A percentile compares a stretch with the other conserved stretches of the same genome.
Conservation (phyloP, 1,284 basidiomycete genomes). For the Sporisorium scitamineum region DNA sequence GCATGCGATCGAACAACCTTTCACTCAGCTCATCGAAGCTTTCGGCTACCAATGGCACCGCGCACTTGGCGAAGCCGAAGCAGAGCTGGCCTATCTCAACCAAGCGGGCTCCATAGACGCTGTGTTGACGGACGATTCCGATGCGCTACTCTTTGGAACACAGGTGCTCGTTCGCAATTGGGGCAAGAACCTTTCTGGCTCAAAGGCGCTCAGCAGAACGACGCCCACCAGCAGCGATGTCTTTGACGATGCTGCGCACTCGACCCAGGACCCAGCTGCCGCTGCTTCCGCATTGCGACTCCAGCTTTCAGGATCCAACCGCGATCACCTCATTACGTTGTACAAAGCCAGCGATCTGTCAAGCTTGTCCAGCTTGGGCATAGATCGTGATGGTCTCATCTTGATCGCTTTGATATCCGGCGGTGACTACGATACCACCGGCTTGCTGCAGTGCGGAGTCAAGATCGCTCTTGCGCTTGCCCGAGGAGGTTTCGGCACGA, state of each 20-base stretch:
- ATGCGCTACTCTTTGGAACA: slow-evolving; percentile 91
- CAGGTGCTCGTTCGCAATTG: slow-evolving; percentile 80
- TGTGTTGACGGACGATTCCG: slow-evolving; percentile 91
- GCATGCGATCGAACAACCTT: slow-evolving; percentile 58
- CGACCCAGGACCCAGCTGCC: not conserved
- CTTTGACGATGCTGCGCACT: slow-evolving; percentile 7
- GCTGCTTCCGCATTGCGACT: not conserved
- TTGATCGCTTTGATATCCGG: slow-evolving; percentile 87
- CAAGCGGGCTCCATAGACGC: slow-evolving; percentile 85
- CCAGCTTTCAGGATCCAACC: slow-evolving; percentile 28
- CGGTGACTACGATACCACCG: slow-evolving; percentile 82
- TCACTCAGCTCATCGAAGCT: slow-evolving; percentile 78
- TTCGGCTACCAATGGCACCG: slow-evolving; percentile 79
- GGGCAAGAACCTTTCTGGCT: slow-evolving; percentile 43
- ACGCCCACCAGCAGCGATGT: slow-evolving; percentile 23
- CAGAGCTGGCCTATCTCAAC: slow-evolving; percentile 90
- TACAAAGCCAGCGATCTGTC: slow-evolving; percentile 15
- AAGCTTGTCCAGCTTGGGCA: slow-evolving; percentile 41
- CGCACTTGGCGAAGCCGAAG: slow-evolving; percentile 96
- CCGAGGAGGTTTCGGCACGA: slow-evolving; percentile 69
- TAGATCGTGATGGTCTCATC: slow-evolving; percentile 82
- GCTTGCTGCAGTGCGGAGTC: slow-evolving; percentile 54
- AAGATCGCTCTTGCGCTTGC: slow-evolving; percentile 72
- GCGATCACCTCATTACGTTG: slow-evolving; percentile 25
- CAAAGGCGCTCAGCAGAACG: slow-evolving; percentile 27